These are phyloP conservation scores for Hypoxylon sp. DNA, from an alignment of 2,329 filamentous ascomycete genomes.

Conservation along the genomic window DNA sequence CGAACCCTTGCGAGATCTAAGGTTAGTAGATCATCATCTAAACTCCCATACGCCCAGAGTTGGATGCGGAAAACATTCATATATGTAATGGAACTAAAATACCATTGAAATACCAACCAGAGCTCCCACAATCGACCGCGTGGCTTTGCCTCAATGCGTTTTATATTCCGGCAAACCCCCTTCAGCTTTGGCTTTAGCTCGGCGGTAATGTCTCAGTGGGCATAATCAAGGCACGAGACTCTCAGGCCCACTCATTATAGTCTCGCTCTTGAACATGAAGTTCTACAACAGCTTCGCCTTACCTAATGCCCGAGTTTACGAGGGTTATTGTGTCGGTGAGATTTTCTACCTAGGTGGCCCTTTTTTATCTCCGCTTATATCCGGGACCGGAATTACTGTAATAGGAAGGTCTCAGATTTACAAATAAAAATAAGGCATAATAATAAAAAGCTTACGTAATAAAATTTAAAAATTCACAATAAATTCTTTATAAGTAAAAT, in stretches of 20 bases:
- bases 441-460: too few species aligned
- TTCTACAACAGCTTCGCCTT: conserved; percentile 12
- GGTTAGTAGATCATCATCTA: conserved; percentile 10
- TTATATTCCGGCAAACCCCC: background rate
- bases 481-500: too few species aligned
- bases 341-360: too few species aligned
- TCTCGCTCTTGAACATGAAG: background rate
- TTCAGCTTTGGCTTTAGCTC: background rate
- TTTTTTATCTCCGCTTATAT: too few species aligned
- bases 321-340: too few species aligned
- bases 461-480: too few species aligned
- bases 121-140: background rate
- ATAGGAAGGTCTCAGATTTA: too few species aligned
- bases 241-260: background rate
- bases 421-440: too few species aligned
- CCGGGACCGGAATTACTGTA: too few species aligned
- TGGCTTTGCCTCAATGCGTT: background rate
- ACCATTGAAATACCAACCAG: background rate
- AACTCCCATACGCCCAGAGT: conserved; percentile 1
- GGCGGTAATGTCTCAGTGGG: background rate
- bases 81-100: conserved; percentile 6
- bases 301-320: too few species aligned
- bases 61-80: background rate
- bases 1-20: conserved; percentile 10
- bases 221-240: background rate